Evolutionary conservation across 768 basidiomycete genomes (phyloP).

Genomic region (Chiua virens): DNA sequence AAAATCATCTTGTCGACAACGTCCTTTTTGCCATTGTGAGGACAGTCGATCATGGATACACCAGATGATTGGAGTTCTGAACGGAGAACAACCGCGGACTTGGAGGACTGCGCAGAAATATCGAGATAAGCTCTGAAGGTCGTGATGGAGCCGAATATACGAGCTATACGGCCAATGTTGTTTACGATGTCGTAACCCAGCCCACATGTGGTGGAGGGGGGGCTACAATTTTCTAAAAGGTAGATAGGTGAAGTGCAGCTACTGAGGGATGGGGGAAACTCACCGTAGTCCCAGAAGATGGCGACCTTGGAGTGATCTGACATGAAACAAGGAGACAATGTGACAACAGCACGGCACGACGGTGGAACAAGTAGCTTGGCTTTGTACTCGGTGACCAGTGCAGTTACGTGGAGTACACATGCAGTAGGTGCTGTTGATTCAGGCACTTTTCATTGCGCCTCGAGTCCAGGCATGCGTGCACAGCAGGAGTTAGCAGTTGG

Average conservation of each 20-base stretch:
- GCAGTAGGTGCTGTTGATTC: conserved; percentile 11
- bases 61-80: conserved; percentile 47
- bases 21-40: conserved; percentile 33
- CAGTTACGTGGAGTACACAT: conserved; percentile 13
- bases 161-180: conserved; percentile 45
- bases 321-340: conserved; percentile 29
- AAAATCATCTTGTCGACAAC: conserved; percentile 51
- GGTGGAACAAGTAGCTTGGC: neutral
- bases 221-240: conserved; percentile 31
- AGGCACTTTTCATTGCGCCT: conserved; percentile 8
- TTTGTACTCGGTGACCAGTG: conserved; percentile 25
- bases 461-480: conserved; percentile 10
- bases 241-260: conserved; percentile 2
- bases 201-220: conserved; percentile 29
- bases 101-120: conserved; percentile 38
- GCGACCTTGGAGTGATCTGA: conserved; percentile 38
- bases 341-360: conserved; percentile 7
- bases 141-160: conserved; percentile 46
- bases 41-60: conserved; percentile 40
- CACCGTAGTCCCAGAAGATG: conserved; percentile 42
- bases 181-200: conserved; percentile 44
- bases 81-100: conserved; percentile 32
- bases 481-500: conserved; percentile 7
- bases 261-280: conserved; percentile 2
- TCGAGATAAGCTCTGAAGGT: conserved; percentile 57